phyloP scores from a whole-genome alignment of 495 filamentous ascomycete species.

The Podospora australis region DNA sequence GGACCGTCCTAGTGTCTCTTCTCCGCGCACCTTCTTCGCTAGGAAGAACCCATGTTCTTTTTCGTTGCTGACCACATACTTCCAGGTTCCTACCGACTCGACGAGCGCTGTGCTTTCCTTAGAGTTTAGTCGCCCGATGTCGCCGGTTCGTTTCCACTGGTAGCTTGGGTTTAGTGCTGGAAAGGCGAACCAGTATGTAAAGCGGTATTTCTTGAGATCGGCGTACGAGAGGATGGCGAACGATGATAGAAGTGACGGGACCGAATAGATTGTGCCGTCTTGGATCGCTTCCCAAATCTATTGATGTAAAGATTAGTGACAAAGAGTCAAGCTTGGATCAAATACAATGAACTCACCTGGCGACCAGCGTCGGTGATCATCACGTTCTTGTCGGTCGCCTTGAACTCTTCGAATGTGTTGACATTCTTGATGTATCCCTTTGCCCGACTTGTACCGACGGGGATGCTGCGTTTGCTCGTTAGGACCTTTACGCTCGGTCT shows the following conservation, averaged over 20 bases:
- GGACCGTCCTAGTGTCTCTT: conserved; percentile 22
- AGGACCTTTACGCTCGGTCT: conserved; percentile 2
- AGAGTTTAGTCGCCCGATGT: conserved; percentile 48
- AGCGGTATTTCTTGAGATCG: conserved; percentile 91
- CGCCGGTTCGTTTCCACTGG: conserved; percentile 55
- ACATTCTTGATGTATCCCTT: conserved; percentile 94
- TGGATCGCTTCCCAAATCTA: conserved; percentile 96
- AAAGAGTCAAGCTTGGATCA: neutral
- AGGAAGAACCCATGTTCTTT: conserved; percentile 92
- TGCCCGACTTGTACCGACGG: conserved; percentile 66
- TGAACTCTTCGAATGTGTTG: conserved; percentile 93
- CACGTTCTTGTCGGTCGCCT: conserved; percentile 60
- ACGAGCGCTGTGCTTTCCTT: conserved; percentile 68
- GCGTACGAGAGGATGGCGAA: conserved; percentile 90
- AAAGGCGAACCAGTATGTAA: conserved; percentile 92
- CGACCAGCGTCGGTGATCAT: conserved; percentile 68
- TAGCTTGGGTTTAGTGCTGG: conserved; percentile 86
- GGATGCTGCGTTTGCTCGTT: conserved; percentile 50
- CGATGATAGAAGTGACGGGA: conserved; percentile 80
- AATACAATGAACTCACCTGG: conserved; percentile 49
- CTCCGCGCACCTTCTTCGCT: conserved; percentile 60
- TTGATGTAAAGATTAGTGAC: conserved; percentile 8
- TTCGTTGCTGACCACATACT: conserved; percentile 65
- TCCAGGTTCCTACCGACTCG: conserved; percentile 80
- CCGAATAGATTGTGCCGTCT: conserved; percentile 91